Percentiles rank a stretch among this genome's conserved stretches.
phyloP scores from a whole-genome alignment of 345 rosid genomes.

The Abelmoschus esculentus region DNA sequence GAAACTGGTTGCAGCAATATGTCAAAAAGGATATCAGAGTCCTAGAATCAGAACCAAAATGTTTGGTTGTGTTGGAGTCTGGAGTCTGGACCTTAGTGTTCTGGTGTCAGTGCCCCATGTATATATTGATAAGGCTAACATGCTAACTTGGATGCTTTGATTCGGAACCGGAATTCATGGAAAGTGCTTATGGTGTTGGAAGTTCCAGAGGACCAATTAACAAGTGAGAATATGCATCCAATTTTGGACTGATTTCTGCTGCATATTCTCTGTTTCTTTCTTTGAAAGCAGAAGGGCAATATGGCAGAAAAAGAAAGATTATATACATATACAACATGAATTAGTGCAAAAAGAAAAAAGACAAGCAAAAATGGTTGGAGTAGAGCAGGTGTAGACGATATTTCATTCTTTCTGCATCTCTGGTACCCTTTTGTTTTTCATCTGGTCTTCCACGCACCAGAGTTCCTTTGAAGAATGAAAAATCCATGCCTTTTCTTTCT shows the following conservation, averaged over 20 bases:
- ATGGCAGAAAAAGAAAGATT: slow-evolving; percentile 12
- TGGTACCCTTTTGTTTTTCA: background rate
- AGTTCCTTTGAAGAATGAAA: background rate
- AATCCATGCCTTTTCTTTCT: background rate
- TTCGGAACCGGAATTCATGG: slow-evolving; percentile 12
- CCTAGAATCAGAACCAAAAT: slow-evolving; percentile 9
- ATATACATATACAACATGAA: slow-evolving; percentile 20
- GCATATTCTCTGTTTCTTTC: slow-evolving; percentile 13
- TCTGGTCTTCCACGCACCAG: background rate
- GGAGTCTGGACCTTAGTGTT: background rate
- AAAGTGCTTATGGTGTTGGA: slow-evolving; percentile 13
- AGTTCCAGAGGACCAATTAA: slow-evolving; percentile 11
- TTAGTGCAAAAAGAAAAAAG: slow-evolving; percentile 19
- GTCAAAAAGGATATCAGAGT: background rate
- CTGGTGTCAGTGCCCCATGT: slow-evolving; percentile 17
- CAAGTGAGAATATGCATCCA: slow-evolving; percentile 18
- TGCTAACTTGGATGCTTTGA: slow-evolving; percentile 30
- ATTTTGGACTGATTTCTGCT: slow-evolving; percentile 22
- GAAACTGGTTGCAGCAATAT: slow-evolving; percentile 16
- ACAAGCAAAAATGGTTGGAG: slow-evolving; percentile 1
- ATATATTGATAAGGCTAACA: slow-evolving; percentile 22
- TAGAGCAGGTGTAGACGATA: slow-evolving; percentile 25
- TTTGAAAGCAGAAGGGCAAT: slow-evolving; percentile 11
- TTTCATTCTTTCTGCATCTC: slow-evolving; percentile 28
- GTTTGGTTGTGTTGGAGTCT: slow-evolving; percentile 2